phyloP scores from a whole-genome alignment of 805 yeast genomes.

The Teunomyces gatunensis region DNA sequence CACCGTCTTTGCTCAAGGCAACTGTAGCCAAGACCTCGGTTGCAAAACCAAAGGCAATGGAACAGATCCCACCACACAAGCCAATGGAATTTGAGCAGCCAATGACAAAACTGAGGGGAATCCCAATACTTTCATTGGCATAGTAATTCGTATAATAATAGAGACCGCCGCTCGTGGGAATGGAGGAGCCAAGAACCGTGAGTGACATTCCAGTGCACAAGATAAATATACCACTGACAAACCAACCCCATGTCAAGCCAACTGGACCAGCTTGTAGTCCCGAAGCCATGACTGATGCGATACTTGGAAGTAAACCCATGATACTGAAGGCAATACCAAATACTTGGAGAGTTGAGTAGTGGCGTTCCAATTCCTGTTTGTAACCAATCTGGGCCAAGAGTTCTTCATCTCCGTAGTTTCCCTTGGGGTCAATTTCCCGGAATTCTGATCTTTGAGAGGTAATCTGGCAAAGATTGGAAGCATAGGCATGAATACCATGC shows the following conservation, averaged over 20 bases:
- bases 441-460: slow-evolving; percentile 5
- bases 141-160: slow-evolving; percentile 68
- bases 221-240: slow-evolving; percentile 54
- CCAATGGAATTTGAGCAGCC: slow-evolving; percentile 71
- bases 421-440: slow-evolving; percentile 4
- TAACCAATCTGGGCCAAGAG: slow-evolving; percentile 61
- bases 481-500: neutral
- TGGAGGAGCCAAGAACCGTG: slow-evolving; percentile 65
- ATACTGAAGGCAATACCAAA: slow-evolving; percentile 72
- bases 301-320: slow-evolving; percentile 68
- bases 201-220: slow-evolving; percentile 58
- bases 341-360: slow-evolving; percentile 59
- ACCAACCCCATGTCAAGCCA: slow-evolving; percentile 74
- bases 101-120: slow-evolving; percentile 57
- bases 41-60: slow-evolving; percentile 69
- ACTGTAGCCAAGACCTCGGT: slow-evolving; percentile 59
- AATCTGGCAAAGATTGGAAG: slow-evolving; percentile 1
- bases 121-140: slow-evolving; percentile 53
- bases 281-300: slow-evolving; percentile 51
- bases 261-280: slow-evolving; percentile 64
- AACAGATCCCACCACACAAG: slow-evolving; percentile 61
- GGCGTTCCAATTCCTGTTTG: slow-evolving; percentile 63
- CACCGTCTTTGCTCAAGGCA: slow-evolving; percentile 51
- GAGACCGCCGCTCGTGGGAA: slow-evolving; percentile 75
- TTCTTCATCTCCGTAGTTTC: slow-evolving; percentile 22